Conservation (phyloP, 208 protist species). For the Blastocrithidia nonstop region DNA sequence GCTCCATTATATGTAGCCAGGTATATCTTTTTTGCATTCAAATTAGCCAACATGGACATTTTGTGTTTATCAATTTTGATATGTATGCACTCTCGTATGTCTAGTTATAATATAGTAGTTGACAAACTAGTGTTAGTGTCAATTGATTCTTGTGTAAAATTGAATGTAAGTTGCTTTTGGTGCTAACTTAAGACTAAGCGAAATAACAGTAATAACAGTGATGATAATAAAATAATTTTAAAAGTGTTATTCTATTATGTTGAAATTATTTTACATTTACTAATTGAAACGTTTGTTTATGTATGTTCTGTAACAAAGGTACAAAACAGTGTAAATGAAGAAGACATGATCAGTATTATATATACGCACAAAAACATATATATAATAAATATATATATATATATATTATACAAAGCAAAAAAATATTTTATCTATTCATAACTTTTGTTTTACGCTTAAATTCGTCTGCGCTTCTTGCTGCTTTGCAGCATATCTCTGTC, state of each 20-base stretch:
- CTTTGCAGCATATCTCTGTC: conserved; percentile 19
- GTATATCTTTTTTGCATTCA: conserved; percentile 40
- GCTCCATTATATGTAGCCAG: conserved; percentile 60
- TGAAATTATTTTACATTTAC: background rate
- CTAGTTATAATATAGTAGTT: too few relatives aligned
- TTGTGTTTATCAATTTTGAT: conserved; percentile 4
- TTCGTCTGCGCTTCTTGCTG: too few relatives aligned
- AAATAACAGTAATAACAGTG: conserved; percentile 1
- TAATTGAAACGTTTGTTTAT: background rate
- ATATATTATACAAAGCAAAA: conserved; percentile 1
- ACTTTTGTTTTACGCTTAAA: conserved; percentile 5
- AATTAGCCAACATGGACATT: too few relatives aligned
- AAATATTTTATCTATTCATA: conserved; percentile 1
- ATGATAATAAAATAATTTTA: conserved; percentile 1
- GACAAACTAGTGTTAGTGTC: too few relatives aligned
- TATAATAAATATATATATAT: conserved; percentile 2
- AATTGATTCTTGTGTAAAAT: too few relatives aligned
- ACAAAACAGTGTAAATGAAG: background rate
- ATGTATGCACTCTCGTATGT: too few relatives aligned
- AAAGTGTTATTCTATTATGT: background rate
- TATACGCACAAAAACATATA: background rate
- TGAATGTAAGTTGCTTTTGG: too few relatives aligned
- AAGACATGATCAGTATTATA: background rate
- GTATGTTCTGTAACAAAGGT: background rate
- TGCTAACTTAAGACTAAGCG: too few relatives aligned